Evolutionary conservation across 2,329 filamentous ascomycete genomes (phyloP), one percentile per base, ranked within the genome.

Genomic region (Akanthomyces muscarius): DNA sequence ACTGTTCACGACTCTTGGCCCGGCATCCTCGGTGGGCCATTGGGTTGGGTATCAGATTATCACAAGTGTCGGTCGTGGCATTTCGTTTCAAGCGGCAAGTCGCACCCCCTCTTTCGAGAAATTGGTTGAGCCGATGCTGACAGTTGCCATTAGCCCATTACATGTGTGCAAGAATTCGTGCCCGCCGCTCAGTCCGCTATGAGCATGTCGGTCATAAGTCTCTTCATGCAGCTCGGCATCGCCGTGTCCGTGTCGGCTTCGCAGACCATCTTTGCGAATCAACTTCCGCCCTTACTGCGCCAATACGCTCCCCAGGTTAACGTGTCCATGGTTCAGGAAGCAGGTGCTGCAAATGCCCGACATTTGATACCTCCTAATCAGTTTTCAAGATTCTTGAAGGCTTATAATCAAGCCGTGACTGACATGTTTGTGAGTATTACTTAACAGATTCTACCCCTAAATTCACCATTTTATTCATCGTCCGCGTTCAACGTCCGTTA

Each of bases 41-140:
- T 63, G 62, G 62, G 50, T 60, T 8, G 62, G 62, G 38, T 63
- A 30, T 50, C 62, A 63, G 25, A 44, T 60, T 21, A 4, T 63
- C 3, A 16, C 54, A 1, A 63, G 62, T 25, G 5, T 63, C 18
- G 62, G 62, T 0, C 62, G 56, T 25, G 62, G 62, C 14, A 51
- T 60, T 1, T 41, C 62, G 3, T 14, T 63, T 18, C 62, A 63
- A 44, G 55, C 28, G 5, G 56, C 60, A 55, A 25, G 62, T 50
- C 25, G 4, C 47, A 10, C 16, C 2, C 14, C 36, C 16, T 21
- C 25, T 23, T 30, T 30, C 4, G 28, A 30, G 4, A 30, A 4
- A 5, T 6, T 30, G 28, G 6, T 30, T 38, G 33, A 11, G 33
- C 10, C 33, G 10, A 38, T 30, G 28, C 28, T 30, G 28, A 30